Conservation (phyloP, 73 alveolate genomes). For the Breviolum minutum region DNA sequence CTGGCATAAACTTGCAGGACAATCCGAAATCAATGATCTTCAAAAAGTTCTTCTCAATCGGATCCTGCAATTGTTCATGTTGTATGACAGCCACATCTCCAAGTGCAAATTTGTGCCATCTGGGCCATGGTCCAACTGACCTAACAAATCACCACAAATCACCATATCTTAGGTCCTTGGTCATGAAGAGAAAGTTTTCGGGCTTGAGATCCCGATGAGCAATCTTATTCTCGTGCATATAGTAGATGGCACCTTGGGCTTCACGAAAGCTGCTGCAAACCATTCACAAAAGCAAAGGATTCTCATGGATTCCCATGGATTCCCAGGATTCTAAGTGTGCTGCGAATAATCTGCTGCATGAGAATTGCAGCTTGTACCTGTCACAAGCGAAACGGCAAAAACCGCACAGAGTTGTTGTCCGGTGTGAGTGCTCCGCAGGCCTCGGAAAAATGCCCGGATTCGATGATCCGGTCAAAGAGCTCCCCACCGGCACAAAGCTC, state of each 20-base stretch:
- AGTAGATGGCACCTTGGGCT: slow-evolving; percentile 86
- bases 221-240: slow-evolving; percentile 81
- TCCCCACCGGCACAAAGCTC: slow-evolving; percentile 97
- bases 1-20: slow-evolving; percentile 89
- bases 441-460: slow-evolving; percentile 90
- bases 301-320: not conserved
- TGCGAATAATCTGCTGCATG: slow-evolving; percentile 94
- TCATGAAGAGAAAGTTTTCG: slow-evolving; percentile 78
- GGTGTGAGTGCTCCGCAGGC: not conserved
- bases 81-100: not conserved
- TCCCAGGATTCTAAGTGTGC: not conserved
- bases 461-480: slow-evolving; percentile 96
- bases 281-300: not conserved
- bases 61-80: slow-evolving; percentile 27
- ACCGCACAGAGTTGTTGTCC: not conserved
- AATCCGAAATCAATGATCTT: slow-evolving; percentile 92
- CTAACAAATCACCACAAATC: not conserved
- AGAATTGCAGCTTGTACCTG: slow-evolving; percentile 88
- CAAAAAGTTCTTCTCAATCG: slow-evolving; percentile 86
- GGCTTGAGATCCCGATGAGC: slow-evolving; percentile 88
- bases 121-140: not conserved
- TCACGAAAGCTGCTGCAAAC: not conserved
- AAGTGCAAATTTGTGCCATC: too few species aligned
- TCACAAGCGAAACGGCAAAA: not conserved
- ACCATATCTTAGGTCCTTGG: slow-evolving; percentile 13